Percentiles rank a stretch among this genome's conserved stretches.
These are phyloP conservation scores for Neofusicoccum parvum DNA, from an alignment of 2,329 filamentous ascomycete species.

Conservation along the genomic window DNA sequence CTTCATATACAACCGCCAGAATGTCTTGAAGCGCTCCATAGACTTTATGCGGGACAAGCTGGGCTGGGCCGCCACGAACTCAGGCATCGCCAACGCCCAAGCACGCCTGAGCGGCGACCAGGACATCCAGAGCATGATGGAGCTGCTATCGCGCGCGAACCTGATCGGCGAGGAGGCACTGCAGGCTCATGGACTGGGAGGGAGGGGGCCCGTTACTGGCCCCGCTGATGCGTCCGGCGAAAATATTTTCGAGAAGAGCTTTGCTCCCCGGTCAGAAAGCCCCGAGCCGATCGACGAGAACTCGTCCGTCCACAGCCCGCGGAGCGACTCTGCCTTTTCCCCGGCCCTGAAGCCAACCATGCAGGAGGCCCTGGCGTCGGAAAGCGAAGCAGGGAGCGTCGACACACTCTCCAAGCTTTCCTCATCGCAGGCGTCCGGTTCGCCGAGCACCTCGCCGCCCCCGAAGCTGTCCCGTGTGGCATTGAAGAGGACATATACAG, in stretches of 20 bases:
- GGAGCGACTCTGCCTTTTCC: slow-evolving; percentile 25
- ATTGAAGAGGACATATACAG: slow-evolving; percentile 86
- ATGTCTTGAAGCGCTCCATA: slow-evolving; percentile 87
- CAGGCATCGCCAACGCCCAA: slow-evolving; percentile 79
- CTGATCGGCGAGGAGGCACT: slow-evolving; percentile 71
- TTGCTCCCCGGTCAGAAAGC: slow-evolving; percentile 57
- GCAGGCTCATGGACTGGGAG: slow-evolving; percentile 50
- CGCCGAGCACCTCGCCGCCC: slow-evolving; percentile 24
- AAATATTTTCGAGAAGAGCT: slow-evolving; percentile 85
- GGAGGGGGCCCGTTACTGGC: slow-evolving; percentile 72
- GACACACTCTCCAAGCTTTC: slow-evolving; percentile 26
- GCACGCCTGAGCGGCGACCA: slow-evolving; percentile 79
- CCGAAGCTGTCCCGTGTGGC: slow-evolving; percentile 49
- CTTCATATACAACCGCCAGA: slow-evolving; percentile 86
- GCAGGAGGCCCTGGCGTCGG: slow-evolving; percentile 11
- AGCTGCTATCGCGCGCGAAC: slow-evolving; percentile 80
- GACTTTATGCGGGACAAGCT: slow-evolving; percentile 96
- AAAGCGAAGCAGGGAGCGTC: not conserved
- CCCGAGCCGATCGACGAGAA: slow-evolving; percentile 39
- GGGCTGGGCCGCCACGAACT: slow-evolving; percentile 75
- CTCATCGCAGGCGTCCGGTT: slow-evolving; percentile 26
- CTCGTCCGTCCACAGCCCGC: slow-evolving; percentile 25
- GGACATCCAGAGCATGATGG: slow-evolving; percentile 88
- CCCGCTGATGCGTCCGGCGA: slow-evolving; percentile 72
- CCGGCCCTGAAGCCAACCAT: slow-evolving; percentile 14